Percentiles rank a stretch among this genome's conserved stretches.
Conservation (phyloP, 176 grass and related monocot genomes). For the Elaeis guineensis region DNA sequence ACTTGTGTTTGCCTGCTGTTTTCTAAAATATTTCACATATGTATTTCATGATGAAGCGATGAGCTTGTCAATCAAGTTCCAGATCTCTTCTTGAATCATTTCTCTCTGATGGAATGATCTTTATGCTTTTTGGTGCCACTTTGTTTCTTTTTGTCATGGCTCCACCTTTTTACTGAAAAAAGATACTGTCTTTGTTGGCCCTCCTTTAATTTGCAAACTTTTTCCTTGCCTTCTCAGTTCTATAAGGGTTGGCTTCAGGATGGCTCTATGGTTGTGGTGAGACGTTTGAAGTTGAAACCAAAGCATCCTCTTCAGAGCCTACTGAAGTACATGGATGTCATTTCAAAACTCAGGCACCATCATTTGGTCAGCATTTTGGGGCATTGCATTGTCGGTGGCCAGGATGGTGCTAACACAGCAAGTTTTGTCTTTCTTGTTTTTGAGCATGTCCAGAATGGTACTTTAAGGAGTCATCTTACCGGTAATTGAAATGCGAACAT, state of each 20-base stretch:
- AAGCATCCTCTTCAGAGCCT: conserved; percentile 63
- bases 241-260: conserved; percentile 71
- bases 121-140: no score
- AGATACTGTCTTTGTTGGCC: no score
- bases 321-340: conserved; percentile 61
- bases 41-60: no score
- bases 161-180: no score
- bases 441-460: conserved; percentile 60
- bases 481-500: conserved; percentile 25
- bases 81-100: no score
- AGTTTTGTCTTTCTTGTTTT: conserved; percentile 46
- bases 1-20: no score
- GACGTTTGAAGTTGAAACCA: conserved; percentile 53
- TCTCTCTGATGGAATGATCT: no score
- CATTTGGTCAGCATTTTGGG: conserved; percentile 90
- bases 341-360: conserved; percentile 64
- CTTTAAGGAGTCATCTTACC: conserved; percentile 66
- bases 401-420: conserved; percentile 34
- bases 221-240: conserved; percentile 23
- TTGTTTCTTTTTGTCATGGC: no score
- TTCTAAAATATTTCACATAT: no score
- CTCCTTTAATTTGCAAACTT: no score
- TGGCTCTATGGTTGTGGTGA: conserved; percentile 47
- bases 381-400: conserved; percentile 44
- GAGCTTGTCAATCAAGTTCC: no score